Base-by-base conservation (phyloP, 768 basidiomycete species). In the Clavaria fumosa region DNA sequence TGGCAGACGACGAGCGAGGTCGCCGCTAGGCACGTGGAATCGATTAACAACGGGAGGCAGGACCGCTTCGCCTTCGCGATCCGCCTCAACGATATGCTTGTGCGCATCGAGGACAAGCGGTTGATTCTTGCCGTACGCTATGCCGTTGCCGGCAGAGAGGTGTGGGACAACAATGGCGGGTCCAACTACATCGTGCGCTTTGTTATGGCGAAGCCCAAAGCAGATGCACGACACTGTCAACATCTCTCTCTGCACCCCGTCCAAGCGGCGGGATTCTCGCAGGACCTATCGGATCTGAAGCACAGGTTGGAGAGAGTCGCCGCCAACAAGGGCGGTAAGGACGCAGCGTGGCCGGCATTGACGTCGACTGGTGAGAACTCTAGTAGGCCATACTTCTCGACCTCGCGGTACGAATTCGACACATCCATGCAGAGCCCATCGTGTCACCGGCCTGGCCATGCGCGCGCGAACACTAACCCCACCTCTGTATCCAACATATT, bases 1-100 rank as follows among this genome's bases (percentile, higher is more conserved):
- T 97, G 93, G 93, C 86, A 89, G 56, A 99, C 93, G 33, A 91
- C 86, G 41, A 83, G 79, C 55, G 93, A 97, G 56, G 84, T 95
- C 41, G 72, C 77, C 1, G 91, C 78, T 18, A 73, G 70, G 35
- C 79, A 84, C 53, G 56, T 59, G 14, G 60, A 64, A 36, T 58
- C 64, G 3, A 43, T 71, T 12, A 66, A 70, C 40, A 53, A 64
- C 23, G 50, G 46, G 18, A 43, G 62, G 15, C 67, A 70, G 52
- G 89, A 91, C 51, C 63, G 81, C 14, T 93, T 93, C 58, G 53
- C 62, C 17, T 93, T 91, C 56, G 59, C 56, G 14, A 75, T 91
- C 46, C 66, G 78, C 43, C 59, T 99, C 7, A 72, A 74, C 43
- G 90, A 95, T 50, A 60, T 89, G 34, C 60, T 89, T 46, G 61